Base-by-base conservation (phyloP, 768 basidiomycete genomes). In the Lactifluus echinatus region DNA sequence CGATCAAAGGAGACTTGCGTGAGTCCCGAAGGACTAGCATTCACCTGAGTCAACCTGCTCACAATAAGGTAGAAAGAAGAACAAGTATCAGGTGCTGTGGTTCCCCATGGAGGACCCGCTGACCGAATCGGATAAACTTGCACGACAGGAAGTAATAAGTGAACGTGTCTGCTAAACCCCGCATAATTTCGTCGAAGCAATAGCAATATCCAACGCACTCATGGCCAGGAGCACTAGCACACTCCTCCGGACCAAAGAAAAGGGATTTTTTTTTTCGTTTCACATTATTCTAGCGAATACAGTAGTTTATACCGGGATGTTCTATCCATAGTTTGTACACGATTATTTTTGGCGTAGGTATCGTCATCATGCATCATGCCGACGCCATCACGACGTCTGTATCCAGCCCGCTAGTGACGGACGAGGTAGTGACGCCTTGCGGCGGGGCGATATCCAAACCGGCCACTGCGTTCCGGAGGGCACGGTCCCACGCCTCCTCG, bases 401-500 rank as follows among this genome's bases (percentile, higher is more conserved):
- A 19, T 71, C 68, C 21, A 39, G 50, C 36, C 45, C 21, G 28
- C 62, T 55, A 24, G 40, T 52, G 51, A 8, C 8, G 63, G 28
- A 24, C 62, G 65, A 12, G 7, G 85, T 82, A 33, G 74, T 66
- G 31, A 89, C 65, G 15, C 17, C 36, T 4, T 29, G 21, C 17
- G 34, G 45, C 26, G 53, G 45, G 31, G 15, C 1, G 29, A 55
- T 40, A 59, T 89, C 87, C 59, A 93, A 68, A 1, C 81, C 88
- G 36, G 83, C 83, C 23, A 93, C 84, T 5, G 88, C 85, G 62
- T 69, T 81, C 56, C 85, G 73, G 55, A 94, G 67, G 12, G 89
- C 89, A 53, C 91, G 76, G 64, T 87, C 85, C 91, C 91, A 93
- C 43, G 86, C 89, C 67, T 93, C 87, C 59, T 88, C 83, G 4